Evolutionary conservation across 1,284 basidiomycete species (phyloP), one percentile per base, ranked within the genome.

Genomic region (Trichosporon ovoides): DNA sequence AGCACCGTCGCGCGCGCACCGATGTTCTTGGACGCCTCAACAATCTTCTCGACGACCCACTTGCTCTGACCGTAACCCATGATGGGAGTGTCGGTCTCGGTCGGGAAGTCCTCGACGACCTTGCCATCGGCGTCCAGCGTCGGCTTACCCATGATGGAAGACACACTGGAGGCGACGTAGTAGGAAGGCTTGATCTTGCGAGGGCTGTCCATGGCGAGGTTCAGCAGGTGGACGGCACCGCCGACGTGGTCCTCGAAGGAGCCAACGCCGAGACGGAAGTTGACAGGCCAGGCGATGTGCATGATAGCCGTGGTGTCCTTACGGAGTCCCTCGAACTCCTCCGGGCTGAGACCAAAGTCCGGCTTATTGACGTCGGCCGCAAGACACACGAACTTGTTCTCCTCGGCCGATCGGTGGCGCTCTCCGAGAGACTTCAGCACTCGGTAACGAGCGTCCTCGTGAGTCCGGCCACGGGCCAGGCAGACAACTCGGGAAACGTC

Each of bases 61-160:
- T 86, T 86, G 58, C 74, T 79, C 55, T 81, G 69, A 3, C 82
- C 84, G 62, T 85, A 85, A 19, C 84, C 84, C 57, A 84, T 81
- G 12, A 59, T 34, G 3, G 72, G 71, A 2, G 68, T 70, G 1
- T 57, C 51, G 7, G 74, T 71, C 12, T 56, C 52, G 34, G 65
- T 65, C 1, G 71, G 55, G 59, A 73, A 75, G 24, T 61, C 63
- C 52, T 75, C 73, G 12, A 13, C 18, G 13, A 69, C 64, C 3
- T 68, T 48, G 0, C 60, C 58, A 19, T 69, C 68, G 20, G 19
- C 49, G 11, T 18, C 40, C 22, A 46, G 22, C 1, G 40, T 46
- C 13, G 40, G 40, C n/a, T 46, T 12, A 16, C 40, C 40, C n/a
- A 46, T 28, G 13, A 46, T 22, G 22, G 40, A n/a, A 13, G 40